These are phyloP conservation scores for Hirsutella thompsonii DNA, from an alignment of 2,329 filamentous ascomycete species.

Conservation along the genomic window DNA sequence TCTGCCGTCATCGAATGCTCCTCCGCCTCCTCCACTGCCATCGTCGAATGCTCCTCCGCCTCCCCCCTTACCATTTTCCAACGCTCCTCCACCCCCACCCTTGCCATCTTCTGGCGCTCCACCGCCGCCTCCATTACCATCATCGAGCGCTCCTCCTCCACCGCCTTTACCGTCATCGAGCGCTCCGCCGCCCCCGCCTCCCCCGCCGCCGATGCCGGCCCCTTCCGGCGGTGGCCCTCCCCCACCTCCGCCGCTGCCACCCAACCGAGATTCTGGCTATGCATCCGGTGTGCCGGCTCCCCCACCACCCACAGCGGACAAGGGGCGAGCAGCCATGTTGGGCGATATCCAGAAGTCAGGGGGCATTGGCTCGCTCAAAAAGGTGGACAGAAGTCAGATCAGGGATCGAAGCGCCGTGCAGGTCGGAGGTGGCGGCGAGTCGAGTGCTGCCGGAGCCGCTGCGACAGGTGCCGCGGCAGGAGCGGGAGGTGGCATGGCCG, in stretches of 20 bases:
- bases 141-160: constrained; percentile 21
- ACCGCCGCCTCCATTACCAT: constrained; percentile 26
- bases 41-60: constrained; percentile 24
- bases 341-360: constrained; percentile 61
- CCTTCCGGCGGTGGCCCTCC: constrained; percentile 20
- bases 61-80: constrained; percentile 14
- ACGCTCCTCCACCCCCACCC: constrained; percentile 22
- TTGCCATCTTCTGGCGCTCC: constrained; percentile 14
- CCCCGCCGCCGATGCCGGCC: constrained; percentile 7
- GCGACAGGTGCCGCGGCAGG: constrained; percentile 29
- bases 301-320: constrained; percentile 25
- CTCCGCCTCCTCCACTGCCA: constrained; percentile 40
- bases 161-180: constrained; percentile 14
- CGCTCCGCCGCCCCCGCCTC: constrained; percentile 20
- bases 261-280: constrained; percentile 46
- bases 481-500: constrained; percentile 59
- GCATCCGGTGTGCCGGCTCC: constrained; percentile 38
- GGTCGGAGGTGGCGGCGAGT: constrained; percentile 37
- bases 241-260: constrained; percentile 40
- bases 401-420: constrained; percentile 55
- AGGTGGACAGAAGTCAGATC: constrained; percentile 59
- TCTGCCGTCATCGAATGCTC: constrained; percentile 27
- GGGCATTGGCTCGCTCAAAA: constrained; percentile 57
- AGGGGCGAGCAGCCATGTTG: constrained; percentile 46
- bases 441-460: constrained; percentile 32